Base-by-base conservation (phyloP, 495 filamentous ascomycete species). In the Pseudomonodictys pantanalensis region DNA sequence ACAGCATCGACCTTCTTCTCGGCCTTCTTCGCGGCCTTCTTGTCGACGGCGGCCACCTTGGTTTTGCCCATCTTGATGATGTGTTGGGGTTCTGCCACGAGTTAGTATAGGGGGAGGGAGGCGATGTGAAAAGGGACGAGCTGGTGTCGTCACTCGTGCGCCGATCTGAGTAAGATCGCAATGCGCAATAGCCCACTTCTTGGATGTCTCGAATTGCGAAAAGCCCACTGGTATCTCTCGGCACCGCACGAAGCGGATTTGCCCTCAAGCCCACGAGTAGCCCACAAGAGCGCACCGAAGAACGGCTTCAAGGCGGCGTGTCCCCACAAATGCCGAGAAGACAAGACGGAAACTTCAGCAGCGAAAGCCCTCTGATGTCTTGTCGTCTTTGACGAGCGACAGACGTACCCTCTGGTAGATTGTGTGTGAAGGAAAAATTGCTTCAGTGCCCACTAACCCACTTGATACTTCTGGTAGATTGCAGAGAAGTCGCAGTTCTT, bases 291-390 rank as follows among this genome's bases (percentile, higher is more conserved):
- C 71, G 67, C 71, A 70, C 69, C 70, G 69, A 58, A 66, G 63
- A 55, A 55, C 56, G 52, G 54, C 39, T 68, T 69, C 68, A 67
- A 71, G 71, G 72, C 71, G 42, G 30, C 43, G 72, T 70, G 72
- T 75, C 73, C 72, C 72, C 72, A 73, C 72, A 75, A 75, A 61
- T 23, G 69, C 69, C 69, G 69, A 69, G 69, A 67, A 59, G 58
- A 56, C 52, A 60, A 61, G 29, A 49, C 26, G 33, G 64, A 60
- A 61, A 17, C 66, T 65, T 56, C 68, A 63, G 65, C 58, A 65
- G 58, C 63, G 46, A 63, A 66, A 66, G 62, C 66, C 63, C 49
- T 59, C 55, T 64, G 49, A 41, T 41, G 20, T 60, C 41, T 56
- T 60, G 48, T 61, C 60, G 50, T 44, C 65, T 51, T 52, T 42